A percentile compares a stretch with the other conserved stretches of the same genome.
Evolutionary conservation across 2,329 filamentous ascomycete genomes (phyloP).

Genomic region (Penicillium brasilianum): DNA sequence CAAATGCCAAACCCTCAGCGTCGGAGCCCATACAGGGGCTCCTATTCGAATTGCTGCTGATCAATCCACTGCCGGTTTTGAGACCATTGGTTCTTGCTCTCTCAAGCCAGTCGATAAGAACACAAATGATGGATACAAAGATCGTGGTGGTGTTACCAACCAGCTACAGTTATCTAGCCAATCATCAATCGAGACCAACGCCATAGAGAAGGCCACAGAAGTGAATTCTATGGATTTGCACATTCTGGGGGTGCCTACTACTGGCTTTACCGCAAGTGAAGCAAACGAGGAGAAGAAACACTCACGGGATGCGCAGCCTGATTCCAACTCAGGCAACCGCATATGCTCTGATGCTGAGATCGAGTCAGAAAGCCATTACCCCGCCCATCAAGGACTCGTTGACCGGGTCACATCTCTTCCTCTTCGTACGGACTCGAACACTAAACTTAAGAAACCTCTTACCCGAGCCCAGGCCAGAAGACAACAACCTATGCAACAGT

Average conservation of each 20-base stretch:
- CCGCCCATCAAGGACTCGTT: constrained; percentile 2
- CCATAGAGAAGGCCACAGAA: constrained; percentile 3
- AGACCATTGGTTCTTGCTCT: constrained; percentile 8
- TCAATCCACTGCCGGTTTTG: constrained; percentile 8
- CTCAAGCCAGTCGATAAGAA: constrained; percentile 2
- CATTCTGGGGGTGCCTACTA: constrained; percentile 3
- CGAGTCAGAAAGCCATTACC: constrained; percentile 3
- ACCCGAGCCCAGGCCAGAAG: constrained; percentile 16
- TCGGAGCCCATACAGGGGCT: background rate
- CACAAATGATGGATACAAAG: constrained; percentile 5
- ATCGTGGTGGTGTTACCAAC: constrained; percentile 2
- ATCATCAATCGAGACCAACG: constrained; percentile 9
- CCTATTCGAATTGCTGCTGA: constrained; percentile 2
- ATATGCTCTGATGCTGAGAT: constrained; percentile 3
- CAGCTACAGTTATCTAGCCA: constrained; percentile 7
- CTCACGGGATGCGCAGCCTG: background rate
- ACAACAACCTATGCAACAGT: constrained; percentile 5
- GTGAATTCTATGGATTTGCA: constrained; percentile 2
- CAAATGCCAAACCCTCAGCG: background rate
- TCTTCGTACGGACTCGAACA: background rate
- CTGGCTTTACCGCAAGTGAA: constrained; percentile 11
- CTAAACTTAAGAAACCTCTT: constrained; percentile 4
- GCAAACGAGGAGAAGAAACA: constrained; percentile 1
- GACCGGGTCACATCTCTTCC: constrained; percentile 1
- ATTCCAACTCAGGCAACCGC: constrained; percentile 5